Base-by-base conservation (phyloP, 2,329 filamentous ascomycete species). In the Apiospora arundinis region DNA sequence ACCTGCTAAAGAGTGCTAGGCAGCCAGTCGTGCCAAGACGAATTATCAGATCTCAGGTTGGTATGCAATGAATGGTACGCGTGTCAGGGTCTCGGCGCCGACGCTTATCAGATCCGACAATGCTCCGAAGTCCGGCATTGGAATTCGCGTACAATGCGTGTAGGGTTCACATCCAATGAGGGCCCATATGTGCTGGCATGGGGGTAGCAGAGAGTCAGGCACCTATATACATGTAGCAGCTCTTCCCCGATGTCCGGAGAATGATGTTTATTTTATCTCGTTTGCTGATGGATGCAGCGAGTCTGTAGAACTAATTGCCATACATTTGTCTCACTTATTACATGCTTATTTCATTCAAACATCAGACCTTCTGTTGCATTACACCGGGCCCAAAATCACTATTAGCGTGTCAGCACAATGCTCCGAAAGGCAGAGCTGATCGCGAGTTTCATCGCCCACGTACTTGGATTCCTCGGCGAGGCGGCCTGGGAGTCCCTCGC, bases 21-120 rank as follows among this genome's bases (percentile, higher is more conserved):
- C n/a, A 16, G 7, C 2, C 18, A 63, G 18, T 63, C 14, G 32
- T 67, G 65, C 65, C 42, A 67, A 67, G 65, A n/a, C 14, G 28
- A 45, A n/a, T 67, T 28, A 67, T 67, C 65, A 45, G 65, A 67
- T 67, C 65, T n/a, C n/a, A 4, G 4, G 12, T 32, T 32, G 32
- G 32, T 32, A 32, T 32, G 32, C 6, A 32, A 32, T 32, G 32
- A 6, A 32, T 25, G n/a, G 4, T 44, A 25, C 11, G 37, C 14
- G 28, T 37, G 12, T 46, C 14, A 16, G 42, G 4, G 42, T 18
- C 25, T 46, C 65, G 65, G 40, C 18, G 14, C 42, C 65, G 65
- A 44, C 9, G 6, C 16, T 67, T 67, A 67, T 67, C 65, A 28
- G 65, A 67, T 67, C 65, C 65, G 52, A 9, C 2, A 32, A 60